A percentile compares a stretch with the other conserved stretches of the same genome.
phyloP scores from a whole-genome alignment of 2,329 filamentous ascomycete species.

The Hypoxylon sp. region DNA sequence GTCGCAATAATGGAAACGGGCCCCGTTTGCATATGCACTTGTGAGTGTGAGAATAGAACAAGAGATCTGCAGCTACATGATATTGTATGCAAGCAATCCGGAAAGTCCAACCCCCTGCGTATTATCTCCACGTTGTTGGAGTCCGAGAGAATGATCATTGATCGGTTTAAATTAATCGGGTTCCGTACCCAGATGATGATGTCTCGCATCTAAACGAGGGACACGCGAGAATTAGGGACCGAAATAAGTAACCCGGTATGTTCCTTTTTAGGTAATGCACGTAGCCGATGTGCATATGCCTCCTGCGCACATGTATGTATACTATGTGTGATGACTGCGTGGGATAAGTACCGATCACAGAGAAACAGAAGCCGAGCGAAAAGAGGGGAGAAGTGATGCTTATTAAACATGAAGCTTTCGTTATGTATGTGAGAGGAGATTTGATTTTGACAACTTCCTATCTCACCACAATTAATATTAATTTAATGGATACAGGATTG shows the following conservation, averaged over 20 bases:
- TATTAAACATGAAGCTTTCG: too few species aligned
- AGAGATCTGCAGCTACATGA: constrained; percentile 20
- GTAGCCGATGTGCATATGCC: background rate
- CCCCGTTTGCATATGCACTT: constrained; percentile 23
- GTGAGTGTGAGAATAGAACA: constrained; percentile 14
- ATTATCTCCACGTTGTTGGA: constrained; percentile 24
- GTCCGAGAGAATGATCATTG: too few species aligned
- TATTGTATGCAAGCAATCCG: too few species aligned
- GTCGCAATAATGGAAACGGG: constrained; percentile 15
- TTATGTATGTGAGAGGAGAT: constrained; percentile 11
- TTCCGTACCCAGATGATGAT: constrained; percentile 15
- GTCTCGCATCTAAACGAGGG: constrained; percentile 22
- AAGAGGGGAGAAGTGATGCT: too few species aligned
- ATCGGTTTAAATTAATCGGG: constrained; percentile 23
- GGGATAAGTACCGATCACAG: constrained; percentile 7
- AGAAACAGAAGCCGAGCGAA: constrained; percentile 3
- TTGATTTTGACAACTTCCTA: too few species aligned
- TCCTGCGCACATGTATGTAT: too few species aligned
- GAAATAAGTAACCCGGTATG: constrained; percentile 17
- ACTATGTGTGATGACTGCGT: constrained; percentile 3
- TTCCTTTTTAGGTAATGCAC: constrained; percentile 11
- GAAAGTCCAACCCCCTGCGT: constrained; percentile 14
- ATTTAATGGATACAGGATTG: too few species aligned
- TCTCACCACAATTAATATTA: too few species aligned
- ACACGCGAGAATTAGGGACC: constrained; percentile 19